Conservation (phyloP, 2,329 filamentous ascomycete genomes). For the Paecilomyces fulvus region DNA sequence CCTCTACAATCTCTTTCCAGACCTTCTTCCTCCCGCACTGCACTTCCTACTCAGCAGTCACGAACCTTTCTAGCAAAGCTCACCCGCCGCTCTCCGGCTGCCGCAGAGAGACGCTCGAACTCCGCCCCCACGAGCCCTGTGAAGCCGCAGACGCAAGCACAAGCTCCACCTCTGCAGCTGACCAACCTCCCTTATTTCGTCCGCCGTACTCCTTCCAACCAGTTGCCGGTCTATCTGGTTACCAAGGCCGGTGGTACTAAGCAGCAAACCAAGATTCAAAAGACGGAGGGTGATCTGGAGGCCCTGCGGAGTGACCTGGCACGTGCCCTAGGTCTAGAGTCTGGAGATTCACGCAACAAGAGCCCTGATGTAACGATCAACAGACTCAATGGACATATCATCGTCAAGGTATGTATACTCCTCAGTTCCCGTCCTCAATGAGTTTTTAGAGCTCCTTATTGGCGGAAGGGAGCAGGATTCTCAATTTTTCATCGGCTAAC, state of each 20-base stretch:
- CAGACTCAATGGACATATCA: slow-evolving; percentile 61
- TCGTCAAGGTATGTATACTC: slow-evolving; percentile 54
- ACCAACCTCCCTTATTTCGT: slow-evolving; percentile 59
- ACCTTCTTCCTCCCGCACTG: slow-evolving; percentile 7
- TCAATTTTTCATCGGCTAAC: slow-evolving; percentile 7
- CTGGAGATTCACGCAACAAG: slow-evolving; percentile 31
- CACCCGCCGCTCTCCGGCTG: slow-evolving; percentile 23
- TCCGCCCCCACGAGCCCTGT: slow-evolving; percentile 17
- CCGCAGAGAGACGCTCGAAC: slow-evolving; percentile 14
- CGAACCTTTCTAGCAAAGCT: slow-evolving; percentile 31
- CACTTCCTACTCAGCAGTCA: slow-evolving; percentile 19
- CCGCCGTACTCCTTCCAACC: slow-evolving; percentile 58
- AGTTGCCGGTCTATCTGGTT: slow-evolving; percentile 69
- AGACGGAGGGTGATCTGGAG: slow-evolving; percentile 64
- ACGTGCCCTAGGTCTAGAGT: slow-evolving; percentile 47
- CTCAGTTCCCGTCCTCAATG: neutral
- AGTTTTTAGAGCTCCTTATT: neutral
- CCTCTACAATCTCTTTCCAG: slow-evolving; percentile 14
- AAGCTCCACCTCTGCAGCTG: slow-evolving; percentile 20
- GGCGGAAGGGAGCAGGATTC: neutral
- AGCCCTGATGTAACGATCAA: slow-evolving; percentile 43
- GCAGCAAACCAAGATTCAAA: slow-evolving; percentile 66
- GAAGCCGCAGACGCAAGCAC: slow-evolving; percentile 1
- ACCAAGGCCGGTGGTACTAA: slow-evolving; percentile 68
- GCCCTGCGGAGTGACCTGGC: slow-evolving; percentile 58